Percentiles rank a stretch among this genome's conserved stretches.
Evolutionary conservation across 225 moss, liverwort and hornwort species (phyloP).

Genomic region (Pseudisothecium myosuroides): DNA sequence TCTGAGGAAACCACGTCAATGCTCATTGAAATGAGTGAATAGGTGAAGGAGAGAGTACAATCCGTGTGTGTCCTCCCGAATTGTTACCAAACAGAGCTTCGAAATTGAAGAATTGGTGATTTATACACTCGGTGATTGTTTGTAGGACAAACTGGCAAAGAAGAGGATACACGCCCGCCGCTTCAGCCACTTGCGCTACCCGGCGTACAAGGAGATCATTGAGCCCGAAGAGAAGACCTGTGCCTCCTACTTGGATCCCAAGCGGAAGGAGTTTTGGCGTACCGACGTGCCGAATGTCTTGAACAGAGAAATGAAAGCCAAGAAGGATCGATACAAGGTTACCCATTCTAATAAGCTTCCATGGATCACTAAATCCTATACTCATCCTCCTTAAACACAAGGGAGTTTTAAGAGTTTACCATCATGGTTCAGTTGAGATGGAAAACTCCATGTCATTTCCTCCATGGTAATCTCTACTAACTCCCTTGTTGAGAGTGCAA

Average conservation of each 20-base stretch:
- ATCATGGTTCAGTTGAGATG: background rate
- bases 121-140: background rate
- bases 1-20: background rate
- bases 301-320: slow-evolving; percentile 8
- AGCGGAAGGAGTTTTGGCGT: slow-evolving; percentile 44
- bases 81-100: background rate
- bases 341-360: background rate
- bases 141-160: slow-evolving; percentile 35
- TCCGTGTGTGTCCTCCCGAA: too few species aligned
- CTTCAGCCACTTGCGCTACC: slow-evolving; percentile 7
- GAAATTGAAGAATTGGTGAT: background rate
- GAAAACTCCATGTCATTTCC: background rate
- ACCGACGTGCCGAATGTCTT: slow-evolving; percentile 12
- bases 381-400: background rate
- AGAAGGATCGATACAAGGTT: slow-evolving; percentile 28
- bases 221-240: slow-evolving; percentile 24
- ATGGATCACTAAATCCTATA: background rate
- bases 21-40: background rate
- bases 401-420: background rate
- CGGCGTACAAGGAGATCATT: slow-evolving; percentile 29
- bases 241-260: slow-evolving; percentile 19
- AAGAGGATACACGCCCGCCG: background rate
- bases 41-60: background rate
- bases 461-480: background rate
- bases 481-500: background rate